Evolutionary conservation across 1,284 basidiomycete genomes (phyloP).

Genomic region (Marasmius tenuissimus): DNA sequence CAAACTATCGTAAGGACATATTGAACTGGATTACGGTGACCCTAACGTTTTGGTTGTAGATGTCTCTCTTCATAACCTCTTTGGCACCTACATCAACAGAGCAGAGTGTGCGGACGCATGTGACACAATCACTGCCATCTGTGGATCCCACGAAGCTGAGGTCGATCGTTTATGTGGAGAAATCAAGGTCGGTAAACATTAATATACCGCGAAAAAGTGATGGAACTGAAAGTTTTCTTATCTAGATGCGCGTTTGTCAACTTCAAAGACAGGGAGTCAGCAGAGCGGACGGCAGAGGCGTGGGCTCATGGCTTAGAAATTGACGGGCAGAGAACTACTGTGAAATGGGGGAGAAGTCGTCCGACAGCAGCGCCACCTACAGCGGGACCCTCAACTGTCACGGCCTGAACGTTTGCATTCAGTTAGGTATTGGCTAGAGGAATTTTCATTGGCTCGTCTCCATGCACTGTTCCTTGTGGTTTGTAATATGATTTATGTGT

Average conservation of each 20-base stretch:
- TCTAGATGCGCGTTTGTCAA: slow-evolving; percentile 93
- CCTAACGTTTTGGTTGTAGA: slow-evolving; percentile 46
- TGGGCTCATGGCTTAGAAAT: slow-evolving; percentile 89
- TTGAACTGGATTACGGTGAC: not conserved
- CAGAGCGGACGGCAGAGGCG: slow-evolving; percentile 85
- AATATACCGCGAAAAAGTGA: slow-evolving; percentile 18
- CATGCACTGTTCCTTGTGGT: not conserved
- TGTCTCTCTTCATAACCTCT: slow-evolving; percentile 88
- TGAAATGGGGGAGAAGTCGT: slow-evolving; percentile 88
- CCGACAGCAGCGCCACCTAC: slow-evolving; percentile 29
- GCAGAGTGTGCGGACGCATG: slow-evolving; percentile 73
- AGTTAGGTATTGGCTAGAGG: not conserved
- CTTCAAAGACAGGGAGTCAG: slow-evolving; percentile 78
- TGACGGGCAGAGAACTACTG: slow-evolving; percentile 69
- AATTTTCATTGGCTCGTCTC: not conserved
- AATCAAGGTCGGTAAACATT: slow-evolving; percentile 56
- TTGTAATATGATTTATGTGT: not conserved
- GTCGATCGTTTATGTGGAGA: slow-evolving; percentile 84
- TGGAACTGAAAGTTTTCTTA: slow-evolving; percentile 7
- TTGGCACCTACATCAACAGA: slow-evolving; percentile 79
- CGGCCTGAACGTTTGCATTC: slow-evolving; percentile 9
- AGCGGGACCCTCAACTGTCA: slow-evolving; percentile 13
- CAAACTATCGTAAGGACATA: slow-evolving; percentile 67
- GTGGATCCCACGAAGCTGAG: slow-evolving; percentile 72
- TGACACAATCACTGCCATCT: slow-evolving; percentile 71